phyloP scores from a whole-genome alignment of 2,329 filamentous ascomycete genomes.

The Pleurostoma richardsiae region DNA sequence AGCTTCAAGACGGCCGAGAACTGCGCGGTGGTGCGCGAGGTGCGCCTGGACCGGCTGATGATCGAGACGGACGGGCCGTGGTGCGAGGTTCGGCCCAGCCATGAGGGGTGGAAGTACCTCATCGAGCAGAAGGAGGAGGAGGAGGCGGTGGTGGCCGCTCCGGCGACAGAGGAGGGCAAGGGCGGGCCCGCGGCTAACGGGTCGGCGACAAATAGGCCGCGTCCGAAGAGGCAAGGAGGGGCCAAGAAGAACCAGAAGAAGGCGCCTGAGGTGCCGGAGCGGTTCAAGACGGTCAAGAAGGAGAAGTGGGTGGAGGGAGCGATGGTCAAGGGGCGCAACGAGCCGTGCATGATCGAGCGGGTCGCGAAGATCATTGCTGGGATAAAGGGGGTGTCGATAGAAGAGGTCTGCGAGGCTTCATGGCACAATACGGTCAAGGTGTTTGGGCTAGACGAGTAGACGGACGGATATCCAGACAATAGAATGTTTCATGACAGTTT shows the following conservation, averaged over 20 bases:
- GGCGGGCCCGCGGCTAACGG: conserved; percentile 7
- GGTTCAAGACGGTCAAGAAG: conserved; percentile 87
- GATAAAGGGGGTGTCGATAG: conserved; percentile 73
- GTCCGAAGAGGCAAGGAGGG: conserved; percentile 6
- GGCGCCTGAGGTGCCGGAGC: conserved; percentile 60
- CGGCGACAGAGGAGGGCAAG: conserved; percentile 18
- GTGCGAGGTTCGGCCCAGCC: conserved; percentile 88
- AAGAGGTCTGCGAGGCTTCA: conserved; percentile 80
- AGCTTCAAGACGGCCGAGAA: conserved; percentile 94
- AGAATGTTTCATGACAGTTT: conserved; percentile 1
- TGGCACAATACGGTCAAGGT: conserved; percentile 79
- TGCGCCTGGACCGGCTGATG: conserved; percentile 77
- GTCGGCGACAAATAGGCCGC: conserved; percentile 7
- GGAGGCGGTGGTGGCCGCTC: conserved; percentile 1
- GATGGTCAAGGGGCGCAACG: conserved; percentile 94
- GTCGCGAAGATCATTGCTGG: conserved; percentile 86
- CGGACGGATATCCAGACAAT: conserved; percentile 12
- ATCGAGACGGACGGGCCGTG: conserved; percentile 97
- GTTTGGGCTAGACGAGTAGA: conserved; percentile 62
- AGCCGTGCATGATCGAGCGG: conserved; percentile 79
- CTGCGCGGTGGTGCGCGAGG: conserved; percentile 72
- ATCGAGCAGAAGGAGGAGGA: conserved; percentile 31
- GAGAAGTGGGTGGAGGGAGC: conserved; percentile 85
- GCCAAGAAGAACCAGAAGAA: conserved; percentile 49
- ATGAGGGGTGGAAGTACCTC: conserved; percentile 74